Conservation (phyloP, 1,284 basidiomycete species). For the Moesziomyces sp. region DNA sequence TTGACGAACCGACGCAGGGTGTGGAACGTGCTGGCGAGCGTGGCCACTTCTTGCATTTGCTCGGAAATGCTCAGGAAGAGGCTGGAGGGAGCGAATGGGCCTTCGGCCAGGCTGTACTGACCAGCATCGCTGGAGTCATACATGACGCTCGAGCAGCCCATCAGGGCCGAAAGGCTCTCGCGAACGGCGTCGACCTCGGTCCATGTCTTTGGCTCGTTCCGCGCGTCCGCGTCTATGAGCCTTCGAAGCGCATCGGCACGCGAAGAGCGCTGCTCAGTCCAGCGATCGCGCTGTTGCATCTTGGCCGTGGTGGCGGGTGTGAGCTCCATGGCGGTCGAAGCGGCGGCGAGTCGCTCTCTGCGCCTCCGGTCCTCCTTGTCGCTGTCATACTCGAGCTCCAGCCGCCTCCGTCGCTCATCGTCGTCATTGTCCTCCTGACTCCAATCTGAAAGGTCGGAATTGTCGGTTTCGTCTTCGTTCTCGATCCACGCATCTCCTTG, state of each 20-base stretch:
- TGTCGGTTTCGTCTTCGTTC: conserved; percentile 6
- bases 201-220: not conserved
- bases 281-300: conserved; percentile 16
- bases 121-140: conserved; percentile 4
- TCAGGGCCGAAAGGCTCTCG: conserved; percentile 24
- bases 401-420: conserved; percentile 11
- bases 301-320: conserved; percentile 10
- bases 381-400: conserved; percentile 32
- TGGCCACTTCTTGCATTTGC: conserved; percentile 14
- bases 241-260: conserved; percentile 2
- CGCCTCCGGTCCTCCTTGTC: conserved; percentile 22
- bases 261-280: conserved; percentile 5
- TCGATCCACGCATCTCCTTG: conserved; percentile 33
- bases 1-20: conserved; percentile 19
- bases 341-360: conserved; percentile 14
- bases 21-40: conserved; percentile 11
- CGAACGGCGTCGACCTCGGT: conserved; percentile 32
- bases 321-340: conserved; percentile 7
- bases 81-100: not conserved
- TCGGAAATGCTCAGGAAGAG: conserved; percentile 8
- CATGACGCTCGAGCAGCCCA: conserved; percentile 20
- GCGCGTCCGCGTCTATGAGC: not conserved
- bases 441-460: conserved; percentile 43
- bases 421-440: conserved; percentile 29
- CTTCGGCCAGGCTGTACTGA: not conserved